Base-by-base conservation (phyloP, 1,139 yeast genomes). In the Blastobotrys capitulatus region DNA sequence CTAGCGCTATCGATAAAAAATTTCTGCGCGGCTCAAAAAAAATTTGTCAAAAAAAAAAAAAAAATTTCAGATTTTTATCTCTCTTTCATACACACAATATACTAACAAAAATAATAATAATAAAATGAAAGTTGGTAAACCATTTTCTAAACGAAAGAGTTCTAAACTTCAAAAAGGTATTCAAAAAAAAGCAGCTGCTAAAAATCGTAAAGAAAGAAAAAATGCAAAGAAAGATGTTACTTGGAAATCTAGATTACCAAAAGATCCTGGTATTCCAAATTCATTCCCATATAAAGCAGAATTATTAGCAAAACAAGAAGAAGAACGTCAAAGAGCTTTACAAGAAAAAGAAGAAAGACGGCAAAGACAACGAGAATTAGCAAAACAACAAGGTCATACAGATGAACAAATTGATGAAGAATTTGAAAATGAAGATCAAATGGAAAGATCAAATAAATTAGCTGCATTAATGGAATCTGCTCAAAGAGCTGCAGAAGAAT, bases 131-230 rank as follows among this genome's bases (percentile, higher is more conserved):
- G 44, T 46, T 1, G 40, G 40, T 22, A 46, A 85, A 73, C 89
- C 90, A 46, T 81, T 85, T 36, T 83, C 90, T 58, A 90, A 90
- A 72, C 80, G 97, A 72, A 77, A 81, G 49, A 79, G 92, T 66
- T 90, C 97, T 66, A 88, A 94, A 68, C 82, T 90, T 86, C 80
- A 90, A 67, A 95, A 89, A 69, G 97, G 97, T 59, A 88, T 92
- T 66, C 86, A 88, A 74, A 92, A 89, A 80, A 92, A 92, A 72
- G 90, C 96, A 2, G 79, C 92, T 42, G 97, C 97, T 22, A 94
- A 90, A 61, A 78, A 84, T 60, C 81, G 95, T 69, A 92, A 92
- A 68, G 86, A 86, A 65, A 79, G 77, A 60, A 92, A 92, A 71
- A 59, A 68, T 19, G 79, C 95, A 32, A 92, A 92, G 77, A 89